These are phyloP conservation scores for Cymodocea nodosa DNA, from an alignment of 116 monocot species.

Conservation along the genomic window DNA sequence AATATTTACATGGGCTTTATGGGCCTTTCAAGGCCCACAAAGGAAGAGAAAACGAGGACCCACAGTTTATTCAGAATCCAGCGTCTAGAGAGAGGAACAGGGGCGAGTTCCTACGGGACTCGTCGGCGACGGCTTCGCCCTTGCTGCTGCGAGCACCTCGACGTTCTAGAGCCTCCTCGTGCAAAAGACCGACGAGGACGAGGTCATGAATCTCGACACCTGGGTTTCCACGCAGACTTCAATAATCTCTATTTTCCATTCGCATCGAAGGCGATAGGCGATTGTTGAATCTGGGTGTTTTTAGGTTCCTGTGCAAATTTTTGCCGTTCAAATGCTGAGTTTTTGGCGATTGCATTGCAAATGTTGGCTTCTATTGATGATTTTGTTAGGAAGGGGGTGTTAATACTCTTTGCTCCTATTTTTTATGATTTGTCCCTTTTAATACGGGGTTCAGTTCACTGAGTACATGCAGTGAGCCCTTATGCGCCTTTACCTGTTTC, in stretches of 20 bases:
- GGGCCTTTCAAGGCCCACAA: no score
- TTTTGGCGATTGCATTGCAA: no score
- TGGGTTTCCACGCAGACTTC: constrained; percentile 1
- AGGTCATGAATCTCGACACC: constrained; percentile 63
- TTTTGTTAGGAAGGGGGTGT: no score
- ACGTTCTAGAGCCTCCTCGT: constrained; percentile 55
- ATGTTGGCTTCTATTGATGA: no score
- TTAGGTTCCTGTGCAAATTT: not conserved
- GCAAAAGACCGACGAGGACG: constrained; percentile 66
- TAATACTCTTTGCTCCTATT: not conserved
- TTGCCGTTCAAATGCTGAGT: no score
- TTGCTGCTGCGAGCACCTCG: constrained; percentile 45
- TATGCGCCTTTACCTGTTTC: constrained; percentile 53
- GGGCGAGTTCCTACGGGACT: constrained; percentile 7
- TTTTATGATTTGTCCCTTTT: not conserved
- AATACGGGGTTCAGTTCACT: constrained; percentile 56
- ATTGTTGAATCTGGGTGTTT: not conserved
- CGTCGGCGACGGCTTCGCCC: constrained; percentile 48
- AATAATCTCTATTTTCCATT: no score
- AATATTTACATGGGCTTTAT: no score
- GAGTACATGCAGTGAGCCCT: constrained; percentile 73
- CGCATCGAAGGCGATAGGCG: no score
- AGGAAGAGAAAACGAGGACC: no score
- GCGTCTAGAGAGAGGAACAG: no score
- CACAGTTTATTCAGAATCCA: no score